These are phyloP conservation scores for Ilyonectria sp. DNA, from an alignment of 2,329 filamentous ascomycete species.

Conservation along the genomic window DNA sequence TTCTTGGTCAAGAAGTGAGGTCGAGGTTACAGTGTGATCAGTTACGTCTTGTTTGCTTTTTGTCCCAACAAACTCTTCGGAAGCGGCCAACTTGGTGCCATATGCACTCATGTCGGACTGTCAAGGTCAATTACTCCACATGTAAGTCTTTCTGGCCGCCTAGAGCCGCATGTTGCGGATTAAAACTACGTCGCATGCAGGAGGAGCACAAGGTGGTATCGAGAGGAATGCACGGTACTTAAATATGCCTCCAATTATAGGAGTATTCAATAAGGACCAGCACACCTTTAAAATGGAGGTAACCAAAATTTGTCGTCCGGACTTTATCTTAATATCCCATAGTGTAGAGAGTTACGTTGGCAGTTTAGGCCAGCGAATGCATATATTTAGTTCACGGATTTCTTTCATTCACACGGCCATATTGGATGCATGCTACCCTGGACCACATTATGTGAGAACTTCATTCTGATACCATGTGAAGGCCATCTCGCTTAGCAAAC, in stretches of 20 bases:
- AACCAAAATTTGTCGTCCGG: background rate
- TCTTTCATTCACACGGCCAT: background rate
- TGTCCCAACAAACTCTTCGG: background rate
- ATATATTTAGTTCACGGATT: background rate
- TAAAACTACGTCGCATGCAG: slow-evolving; percentile 3
- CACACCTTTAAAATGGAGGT: background rate
- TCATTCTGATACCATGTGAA: slow-evolving; percentile 1
- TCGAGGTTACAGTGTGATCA: slow-evolving; percentile 1
- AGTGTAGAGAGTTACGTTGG: background rate
- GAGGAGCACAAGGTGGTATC: background rate
- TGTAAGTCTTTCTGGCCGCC: background rate
- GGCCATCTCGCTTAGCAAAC: slow-evolving; percentile 20
- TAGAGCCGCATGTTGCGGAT: background rate
- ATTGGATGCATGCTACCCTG: slow-evolving; percentile 9
- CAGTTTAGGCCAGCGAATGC: background rate
- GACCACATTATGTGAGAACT: slow-evolving; percentile 1
- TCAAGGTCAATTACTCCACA: slow-evolving; percentile 3
- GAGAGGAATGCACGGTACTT: background rate
- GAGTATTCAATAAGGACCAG: slow-evolving; percentile 8
- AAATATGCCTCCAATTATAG: background rate
- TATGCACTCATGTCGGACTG: background rate
- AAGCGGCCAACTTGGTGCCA: background rate
- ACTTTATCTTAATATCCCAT: slow-evolving; percentile 1
- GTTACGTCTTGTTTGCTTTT: slow-evolving; percentile 11
- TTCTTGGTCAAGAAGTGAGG: slow-evolving; percentile 57